Conservation (phyloP, 352 stramenopile genomes). For the Phytopythium litorale region DNA sequence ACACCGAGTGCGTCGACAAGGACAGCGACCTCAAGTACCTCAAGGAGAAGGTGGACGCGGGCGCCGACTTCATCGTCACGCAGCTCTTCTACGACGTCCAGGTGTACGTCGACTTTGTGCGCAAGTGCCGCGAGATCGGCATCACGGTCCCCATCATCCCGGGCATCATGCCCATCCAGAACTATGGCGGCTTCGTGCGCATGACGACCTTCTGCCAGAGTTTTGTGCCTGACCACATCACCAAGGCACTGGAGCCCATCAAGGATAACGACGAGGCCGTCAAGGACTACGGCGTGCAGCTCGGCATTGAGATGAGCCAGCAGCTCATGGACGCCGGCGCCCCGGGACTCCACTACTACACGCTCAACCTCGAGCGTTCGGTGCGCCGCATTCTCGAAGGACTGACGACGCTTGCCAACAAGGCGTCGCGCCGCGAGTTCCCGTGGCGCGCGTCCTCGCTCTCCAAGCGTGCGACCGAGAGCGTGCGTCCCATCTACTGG, state of each 20-base stretch:
- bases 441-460: constrained; percentile 92
- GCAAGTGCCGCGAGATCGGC: constrained; percentile 82
- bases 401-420: constrained; percentile 53
- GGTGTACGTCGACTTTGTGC: constrained; percentile 95
- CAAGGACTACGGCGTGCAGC: constrained; percentile 95
- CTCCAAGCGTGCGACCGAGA: constrained; percentile 84
- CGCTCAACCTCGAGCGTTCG: constrained; percentile 91
- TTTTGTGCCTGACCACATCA: constrained; percentile 87
- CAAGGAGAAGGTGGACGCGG: constrained; percentile 97
- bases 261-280: constrained; percentile 96
- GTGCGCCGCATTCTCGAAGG: constrained; percentile 87
- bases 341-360: constrained; percentile 93
- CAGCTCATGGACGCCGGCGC: constrained; percentile 89
- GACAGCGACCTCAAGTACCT: constrained; percentile 96
- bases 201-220: constrained; percentile 98
- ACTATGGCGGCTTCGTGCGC: constrained; percentile 95
- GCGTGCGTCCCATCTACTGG: constrained; percentile 98
- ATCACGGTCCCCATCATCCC: constrained; percentile 97
- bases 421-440: constrained; percentile 67
- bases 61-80: constrained; percentile 98
- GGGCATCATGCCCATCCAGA: constrained; percentile 99
- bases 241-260: constrained; percentile 84
- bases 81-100: constrained; percentile 99
- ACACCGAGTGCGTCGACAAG: constrained; percentile 87
- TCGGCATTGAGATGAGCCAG: constrained; percentile 94